Percentiles rank a stretch among this genome's conserved stretches.
Conservation (phyloP, 345 rosid species). For the Lepidium aucheri region DNA sequence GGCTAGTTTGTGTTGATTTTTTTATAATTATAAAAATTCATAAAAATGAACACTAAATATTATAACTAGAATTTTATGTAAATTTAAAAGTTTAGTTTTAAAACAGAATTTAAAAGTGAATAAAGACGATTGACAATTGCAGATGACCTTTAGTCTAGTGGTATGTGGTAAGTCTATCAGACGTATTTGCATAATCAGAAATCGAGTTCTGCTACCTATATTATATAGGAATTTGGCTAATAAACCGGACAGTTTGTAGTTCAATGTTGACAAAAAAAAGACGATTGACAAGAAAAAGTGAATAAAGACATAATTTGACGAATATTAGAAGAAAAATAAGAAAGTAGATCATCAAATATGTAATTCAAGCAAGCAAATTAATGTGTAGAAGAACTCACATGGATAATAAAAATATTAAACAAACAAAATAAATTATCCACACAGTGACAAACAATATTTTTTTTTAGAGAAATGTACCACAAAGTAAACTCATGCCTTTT, state of each 20-base stretch:
- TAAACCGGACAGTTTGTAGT: no score
- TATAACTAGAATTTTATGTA: no score
- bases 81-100: background rate
- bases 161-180: no score
- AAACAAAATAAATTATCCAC: conserved; percentile 19
- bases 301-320: background rate
- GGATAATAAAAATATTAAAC: conserved; percentile 16
- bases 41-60: background rate
- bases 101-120: background rate
- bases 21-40: background rate
- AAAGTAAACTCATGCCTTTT: conserved; percentile 35
- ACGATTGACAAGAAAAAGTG: background rate
- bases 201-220: no score
- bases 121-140: no score
- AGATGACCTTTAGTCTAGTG: no score
- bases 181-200: no score
- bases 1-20: background rate
- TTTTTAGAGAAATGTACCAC: background rate
- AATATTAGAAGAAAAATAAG: background rate
- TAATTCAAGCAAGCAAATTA: conserved; percentile 11
- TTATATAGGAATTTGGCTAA: no score
- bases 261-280: no score
- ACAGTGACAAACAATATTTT: conserved; percentile 13
- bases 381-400: conserved; percentile 4
- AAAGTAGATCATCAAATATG: background rate